Percentiles rank a stretch among this genome's conserved stretches.
Evolutionary conservation across 2,329 filamentous ascomycete species (phyloP).

Genomic region (Metarhizium guizhouense): DNA sequence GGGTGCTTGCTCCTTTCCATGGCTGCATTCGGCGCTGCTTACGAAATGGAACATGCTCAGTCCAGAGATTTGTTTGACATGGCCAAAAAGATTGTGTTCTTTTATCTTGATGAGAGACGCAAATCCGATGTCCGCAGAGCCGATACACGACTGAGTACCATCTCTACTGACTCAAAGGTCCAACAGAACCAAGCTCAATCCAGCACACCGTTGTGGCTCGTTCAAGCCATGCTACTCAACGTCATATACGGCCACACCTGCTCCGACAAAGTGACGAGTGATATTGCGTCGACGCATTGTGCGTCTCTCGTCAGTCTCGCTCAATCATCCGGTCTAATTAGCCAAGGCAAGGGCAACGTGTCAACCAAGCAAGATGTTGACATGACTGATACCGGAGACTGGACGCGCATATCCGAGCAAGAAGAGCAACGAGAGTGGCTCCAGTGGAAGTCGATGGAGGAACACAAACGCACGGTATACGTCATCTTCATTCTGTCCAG

Average conservation of each 20-base stretch:
- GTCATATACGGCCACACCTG: conserved; percentile 94
- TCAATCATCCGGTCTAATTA: conserved; percentile 69
- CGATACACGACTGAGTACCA: conserved; percentile 45
- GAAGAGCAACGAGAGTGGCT: conserved; percentile 60
- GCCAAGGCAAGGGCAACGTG: conserved; percentile 16
- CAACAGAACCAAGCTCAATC: conserved; percentile 53
- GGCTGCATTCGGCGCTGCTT: conserved; percentile 72
- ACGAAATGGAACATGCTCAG: conserved; percentile 71
- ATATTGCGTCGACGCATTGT: conserved; percentile 88
- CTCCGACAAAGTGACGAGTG: conserved; percentile 80
- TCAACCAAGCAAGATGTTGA: conserved; percentile 39
- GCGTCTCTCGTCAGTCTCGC: conserved; percentile 85
- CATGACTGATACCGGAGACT: conserved; percentile 44
- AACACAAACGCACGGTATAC: conserved; percentile 87
- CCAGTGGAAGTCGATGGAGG: conserved; percentile 79
- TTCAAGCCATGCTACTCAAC: conserved; percentile 94
- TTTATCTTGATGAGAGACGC: conserved; percentile 84
- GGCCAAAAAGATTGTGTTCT: conserved; percentile 89
- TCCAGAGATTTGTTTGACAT: conserved; percentile 85
- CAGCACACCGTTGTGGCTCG: conserved; percentile 77
- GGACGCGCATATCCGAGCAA: conserved; percentile 36
- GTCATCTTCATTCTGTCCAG: conserved; percentile 88
- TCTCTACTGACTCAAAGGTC: conserved; percentile 36
- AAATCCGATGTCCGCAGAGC: conserved; percentile 70
- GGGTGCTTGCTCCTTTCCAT: conserved; percentile 79